A percentile compares a stretch with the other conserved stretches of the same genome.
These are phyloP conservation scores for Podospora pseudoanserina DNA, from an alignment of 495 filamentous ascomycete genomes.

Conservation along the genomic window DNA sequence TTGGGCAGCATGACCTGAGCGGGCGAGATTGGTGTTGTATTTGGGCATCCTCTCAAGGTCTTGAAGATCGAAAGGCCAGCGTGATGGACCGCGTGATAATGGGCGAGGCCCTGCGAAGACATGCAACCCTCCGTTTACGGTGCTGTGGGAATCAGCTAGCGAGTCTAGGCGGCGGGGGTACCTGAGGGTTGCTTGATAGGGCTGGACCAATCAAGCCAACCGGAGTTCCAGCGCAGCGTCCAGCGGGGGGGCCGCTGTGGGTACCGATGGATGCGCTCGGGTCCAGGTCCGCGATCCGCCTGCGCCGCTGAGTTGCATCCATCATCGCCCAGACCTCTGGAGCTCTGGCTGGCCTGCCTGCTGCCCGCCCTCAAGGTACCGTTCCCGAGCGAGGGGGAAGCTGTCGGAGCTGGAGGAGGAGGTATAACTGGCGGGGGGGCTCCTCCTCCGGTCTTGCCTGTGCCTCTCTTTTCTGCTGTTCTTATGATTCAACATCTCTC, in stretches of 20 bases:
- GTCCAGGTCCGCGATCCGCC: slow-evolving; percentile 4
- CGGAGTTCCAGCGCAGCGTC: not conserved
- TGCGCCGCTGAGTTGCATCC: slow-evolving; percentile 2
- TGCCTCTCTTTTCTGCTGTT: not conserved
- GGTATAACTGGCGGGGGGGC: not conserved
- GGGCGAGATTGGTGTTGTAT: not conserved
- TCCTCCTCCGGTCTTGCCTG: not conserved
- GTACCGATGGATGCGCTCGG: not conserved
- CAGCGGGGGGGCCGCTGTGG: not conserved
- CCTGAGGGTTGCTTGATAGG: not conserved
- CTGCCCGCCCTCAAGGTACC: not conserved
- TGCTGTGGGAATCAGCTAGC: not conserved
- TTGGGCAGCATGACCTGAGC: not conserved
- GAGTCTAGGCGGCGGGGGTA: not conserved
- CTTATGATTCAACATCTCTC: not conserved
- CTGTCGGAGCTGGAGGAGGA: not conserved
- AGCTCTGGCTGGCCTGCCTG: no score
- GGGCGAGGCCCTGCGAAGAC: not conserved
- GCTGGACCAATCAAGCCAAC: slow-evolving; percentile 1
- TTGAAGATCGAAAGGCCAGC: not conserved
- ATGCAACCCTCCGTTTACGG: slow-evolving; percentile 4
- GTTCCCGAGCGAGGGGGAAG: not conserved
- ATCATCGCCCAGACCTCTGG: not conserved
- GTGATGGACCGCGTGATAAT: slow-evolving; percentile 3
- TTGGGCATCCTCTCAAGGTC: not conserved